Conservation (phyloP, 345 rosid species). For the Arabis alpina region DNA sequence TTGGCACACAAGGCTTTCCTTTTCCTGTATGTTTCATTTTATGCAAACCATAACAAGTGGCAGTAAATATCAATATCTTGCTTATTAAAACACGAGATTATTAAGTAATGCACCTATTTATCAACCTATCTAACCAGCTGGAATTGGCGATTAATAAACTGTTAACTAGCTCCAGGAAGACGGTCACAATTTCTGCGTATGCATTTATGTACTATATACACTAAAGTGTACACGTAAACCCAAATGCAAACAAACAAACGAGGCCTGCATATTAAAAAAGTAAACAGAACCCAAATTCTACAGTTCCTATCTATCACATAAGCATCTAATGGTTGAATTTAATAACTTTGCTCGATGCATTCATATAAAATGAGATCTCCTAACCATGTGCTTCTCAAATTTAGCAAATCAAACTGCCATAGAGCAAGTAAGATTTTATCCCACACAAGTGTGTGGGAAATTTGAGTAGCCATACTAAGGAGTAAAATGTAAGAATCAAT, state of each 20-base stretch:
- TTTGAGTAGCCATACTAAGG: neutral
- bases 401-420: too few species aligned
- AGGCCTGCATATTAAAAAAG: neutral
- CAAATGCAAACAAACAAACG: neutral
- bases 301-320: too few species aligned
- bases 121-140: constrained; percentile 15
- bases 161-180: constrained; percentile 6
- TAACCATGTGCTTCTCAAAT: too few species aligned
- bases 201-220: neutral
- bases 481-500: neutral
- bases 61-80: neutral
- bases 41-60: constrained; percentile 4
- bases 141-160: neutral
- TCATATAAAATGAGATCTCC: too few species aligned
- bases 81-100: neutral
- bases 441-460: neutral
- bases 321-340: too few species aligned
- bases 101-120: neutral
- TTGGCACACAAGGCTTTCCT: constrained; percentile 3
- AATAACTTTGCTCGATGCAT: too few species aligned
- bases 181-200: neutral
- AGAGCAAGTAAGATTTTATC: neutral
- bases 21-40: neutral
- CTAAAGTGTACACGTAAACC: too few species aligned
- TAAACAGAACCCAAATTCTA: too few species aligned